Evolutionary conservation across 345 rosid species (phyloP), one percentile per base, ranked within the genome.

Genomic region (Angophora floribunda): DNA sequence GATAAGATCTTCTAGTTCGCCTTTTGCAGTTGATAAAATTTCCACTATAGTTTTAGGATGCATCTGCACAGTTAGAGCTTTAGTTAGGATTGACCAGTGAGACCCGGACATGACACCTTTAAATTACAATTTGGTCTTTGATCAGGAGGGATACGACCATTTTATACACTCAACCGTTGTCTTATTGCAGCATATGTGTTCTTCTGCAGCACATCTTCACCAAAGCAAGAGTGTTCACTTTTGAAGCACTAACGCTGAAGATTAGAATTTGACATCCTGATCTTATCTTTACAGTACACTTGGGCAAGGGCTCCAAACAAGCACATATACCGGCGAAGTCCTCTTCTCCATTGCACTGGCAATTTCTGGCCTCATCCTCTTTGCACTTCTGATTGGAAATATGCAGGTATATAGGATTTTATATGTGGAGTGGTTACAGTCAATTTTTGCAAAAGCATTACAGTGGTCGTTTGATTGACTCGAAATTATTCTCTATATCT

Each of bases 261-360:
- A 51, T 85, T 51, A 7, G 45, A 51, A 14, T 82, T 89, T 87
- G 82, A 75, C 82, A 47, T 51, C 57, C 36, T 53, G 28, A 53
- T 50, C 63, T 86, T 86, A 85, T 57, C 52, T 86, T 16, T 70
- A 14, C 93, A 96, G 99, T 86, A 96, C 98, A 86, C 95, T 97
- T 70, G 99, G 99, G 75, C 98, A 95, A 93, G 99, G 99, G 75
- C 95, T 96, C n/a, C 92, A 92, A 89, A 97, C 99, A 86, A 96
- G 98, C 90, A 95, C 96, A 21, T 95, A 93, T 86, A 90, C 96
- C 44, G 93, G 93, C 52, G 99, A 97, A 90, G 92, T 94, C 91
- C 89, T 97, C 82, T 96, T 97, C 92, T 97, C 99, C 55, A 97
- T 97, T 87, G 90, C 92, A 14, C 87, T 97, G 87, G 97, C 97